Base-by-base conservation (phyloP, 2,329 filamentous ascomycete genomes). In the Sarocladium oryzae region DNA sequence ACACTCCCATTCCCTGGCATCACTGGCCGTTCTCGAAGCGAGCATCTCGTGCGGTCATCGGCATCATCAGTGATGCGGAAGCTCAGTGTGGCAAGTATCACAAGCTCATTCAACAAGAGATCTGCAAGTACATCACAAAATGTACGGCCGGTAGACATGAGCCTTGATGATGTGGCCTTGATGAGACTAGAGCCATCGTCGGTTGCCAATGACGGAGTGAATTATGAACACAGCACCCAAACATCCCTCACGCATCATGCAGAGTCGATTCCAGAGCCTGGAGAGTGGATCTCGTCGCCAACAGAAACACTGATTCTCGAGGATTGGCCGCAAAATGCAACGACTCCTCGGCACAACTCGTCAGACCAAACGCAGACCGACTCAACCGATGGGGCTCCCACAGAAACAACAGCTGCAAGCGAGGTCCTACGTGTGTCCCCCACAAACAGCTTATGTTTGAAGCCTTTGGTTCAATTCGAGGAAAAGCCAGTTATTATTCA, bases 11-110 rank as follows among this genome's bases (percentile, higher is more conserved):
- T 86, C 62, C 89, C 91, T 15, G 89, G 89, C 1, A 91, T 96
- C 80, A 79, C 79, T 28, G 74, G 66, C 67, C 66, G 83, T 70
- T 66, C 81, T 64, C 66, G 82, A 71, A 70, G 86, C 59, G 81
- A 95, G 59, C 82, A 87, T 61, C 72, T 89, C 3, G 84, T 93
- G 43, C 78, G 87, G 49, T 81, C 81, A 36, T 89, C 86, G n/a
- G 88, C 90, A 11, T 89, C 88, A 32, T 88, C 88, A 1, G 81
- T 96, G 62, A 95, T 96, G 72, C 81, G 90, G 50, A 95, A 91
- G 64, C 77, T 96, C 56, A 95, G 88, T 66, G 85, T 89, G 61
- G 85, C 86, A 46, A 90, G 85, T 64, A 86, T 93, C 56, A 79
- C 87, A 13, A 85, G 80, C 57, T 86, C 86, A 45, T 91, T 95